Percentiles rank a stretch among this genome's conserved stretches.
phyloP scores from a whole-genome alignment of 2,329 filamentous ascomycete species.

The Talaromyces marneffei region DNA sequence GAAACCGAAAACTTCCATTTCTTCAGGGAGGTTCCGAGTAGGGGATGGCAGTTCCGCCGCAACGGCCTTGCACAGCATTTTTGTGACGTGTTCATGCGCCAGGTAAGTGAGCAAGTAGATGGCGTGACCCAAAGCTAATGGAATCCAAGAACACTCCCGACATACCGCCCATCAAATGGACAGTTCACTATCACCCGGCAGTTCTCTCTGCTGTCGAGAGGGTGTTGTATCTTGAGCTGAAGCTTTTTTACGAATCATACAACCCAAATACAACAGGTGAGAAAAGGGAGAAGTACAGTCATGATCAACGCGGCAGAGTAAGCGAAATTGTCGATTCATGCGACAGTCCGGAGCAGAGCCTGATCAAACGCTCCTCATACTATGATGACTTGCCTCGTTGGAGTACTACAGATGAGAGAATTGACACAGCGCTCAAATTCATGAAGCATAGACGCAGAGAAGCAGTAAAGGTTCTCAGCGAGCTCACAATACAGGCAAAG shows the following conservation, averaged over 20 bases:
- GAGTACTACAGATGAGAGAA: constrained; percentile 24
- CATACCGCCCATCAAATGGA: constrained; percentile 41
- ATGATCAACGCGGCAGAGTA: constrained; percentile 35
- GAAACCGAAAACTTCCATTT: constrained; percentile 53
- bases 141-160: constrained; percentile 36
- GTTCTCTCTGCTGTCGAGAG: constrained; percentile 45
- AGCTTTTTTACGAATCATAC: constrained; percentile 48
- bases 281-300: constrained; percentile 21
- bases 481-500: constrained; percentile 23
- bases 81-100: constrained; percentile 48
- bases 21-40: constrained; percentile 46
- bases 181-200: constrained; percentile 42
- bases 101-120: constrained; percentile 15
- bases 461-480: constrained; percentile 19
- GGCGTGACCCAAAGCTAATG: neutral
- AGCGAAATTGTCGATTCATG: constrained; percentile 44
- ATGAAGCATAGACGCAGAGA: constrained; percentile 22
- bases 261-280: constrained; percentile 40
- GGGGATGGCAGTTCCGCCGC: constrained; percentile 48
- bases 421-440: constrained; percentile 30
- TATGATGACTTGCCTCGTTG: constrained; percentile 28
- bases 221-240: constrained; percentile 51
- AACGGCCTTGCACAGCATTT: constrained; percentile 51
- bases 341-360: constrained; percentile 46
- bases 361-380: constrained; percentile 45